Evolutionary conservation across 2,329 filamentous ascomycete genomes (phyloP).

Genomic region (Zymoseptoria crescenta): DNA sequence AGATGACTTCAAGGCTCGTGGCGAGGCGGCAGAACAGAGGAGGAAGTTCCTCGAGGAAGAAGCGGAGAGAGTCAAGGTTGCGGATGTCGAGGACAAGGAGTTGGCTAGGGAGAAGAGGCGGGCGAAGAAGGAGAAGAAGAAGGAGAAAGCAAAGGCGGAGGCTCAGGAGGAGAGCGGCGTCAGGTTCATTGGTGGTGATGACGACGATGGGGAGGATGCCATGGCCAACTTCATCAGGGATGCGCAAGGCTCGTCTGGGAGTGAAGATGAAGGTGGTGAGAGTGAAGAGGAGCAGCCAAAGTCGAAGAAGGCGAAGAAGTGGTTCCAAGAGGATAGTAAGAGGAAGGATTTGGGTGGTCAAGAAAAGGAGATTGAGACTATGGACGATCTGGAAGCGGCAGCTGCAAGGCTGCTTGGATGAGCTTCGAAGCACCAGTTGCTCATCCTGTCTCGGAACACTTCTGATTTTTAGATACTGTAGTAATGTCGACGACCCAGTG

Average conservation of each 20-base stretch:
- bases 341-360: constrained; percentile 44
- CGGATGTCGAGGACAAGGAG: constrained; percentile 77
- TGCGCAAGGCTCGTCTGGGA: constrained; percentile 21
- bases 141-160: constrained; percentile 55
- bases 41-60: constrained; percentile 72
- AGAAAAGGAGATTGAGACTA: constrained; percentile 61
- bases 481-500: neutral
- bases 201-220: constrained; percentile 26
- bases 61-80: constrained; percentile 59
- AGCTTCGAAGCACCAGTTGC: neutral
- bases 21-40: constrained; percentile 68
- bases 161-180: constrained; percentile 20
- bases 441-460: neutral
- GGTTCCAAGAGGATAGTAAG: constrained; percentile 63
- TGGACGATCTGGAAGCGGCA: constrained; percentile 71
- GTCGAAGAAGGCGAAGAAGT: constrained; percentile 65
- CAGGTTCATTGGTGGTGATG: constrained; percentile 17
- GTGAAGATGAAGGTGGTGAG: constrained; percentile 23
- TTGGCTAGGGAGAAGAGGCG: constrained; percentile 68
- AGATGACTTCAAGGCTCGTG: constrained; percentile 66
- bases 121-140: constrained; percentile 68
- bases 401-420: constrained; percentile 58
- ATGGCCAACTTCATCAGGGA: constrained; percentile 38
- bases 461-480: neutral
- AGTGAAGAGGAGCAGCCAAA: constrained; percentile 39